These are phyloP conservation scores for Psidium guajava DNA, from an alignment of 345 rosid species.

Conservation along the genomic window DNA sequence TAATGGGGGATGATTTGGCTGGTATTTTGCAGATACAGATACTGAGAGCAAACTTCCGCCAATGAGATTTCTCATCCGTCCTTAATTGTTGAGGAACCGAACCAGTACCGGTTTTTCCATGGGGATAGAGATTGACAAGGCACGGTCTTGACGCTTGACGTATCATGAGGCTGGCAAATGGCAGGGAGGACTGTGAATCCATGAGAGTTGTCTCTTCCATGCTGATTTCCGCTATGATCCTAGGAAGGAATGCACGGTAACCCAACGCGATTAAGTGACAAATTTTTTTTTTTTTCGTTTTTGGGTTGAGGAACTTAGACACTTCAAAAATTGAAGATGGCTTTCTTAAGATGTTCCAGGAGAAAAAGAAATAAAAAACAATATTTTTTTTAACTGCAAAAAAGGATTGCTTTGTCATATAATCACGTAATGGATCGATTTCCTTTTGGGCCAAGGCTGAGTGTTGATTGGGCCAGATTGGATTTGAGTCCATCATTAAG, in stretches of 20 bases:
- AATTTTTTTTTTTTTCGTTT: background rate
- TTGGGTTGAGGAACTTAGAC: background rate
- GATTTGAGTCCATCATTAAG: background rate
- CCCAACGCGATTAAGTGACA: background rate
- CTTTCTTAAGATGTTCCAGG: background rate
- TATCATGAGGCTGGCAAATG: background rate
- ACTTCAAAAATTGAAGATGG: background rate
- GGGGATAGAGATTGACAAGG: background rate
- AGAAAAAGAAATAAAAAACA: background rate
- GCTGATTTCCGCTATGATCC: background rate
- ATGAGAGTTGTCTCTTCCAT: background rate
- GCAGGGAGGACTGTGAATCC: background rate
- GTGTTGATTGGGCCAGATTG: background rate
- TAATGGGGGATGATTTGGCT: too few relatives aligned
- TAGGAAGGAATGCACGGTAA: background rate
- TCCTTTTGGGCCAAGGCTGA: background rate
- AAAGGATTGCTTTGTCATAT: background rate
- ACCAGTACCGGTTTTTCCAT: background rate
- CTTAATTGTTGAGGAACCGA: background rate
- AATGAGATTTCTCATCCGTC: background rate
- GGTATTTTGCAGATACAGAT: too few relatives aligned
- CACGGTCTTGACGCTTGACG: background rate
- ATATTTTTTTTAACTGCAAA: background rate
- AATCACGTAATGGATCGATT: rapidly evolving
- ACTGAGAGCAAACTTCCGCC: too few relatives aligned